phyloP scores from a whole-genome alignment of 495 filamentous ascomycete genomes.

The Neurospora sp. region DNA sequence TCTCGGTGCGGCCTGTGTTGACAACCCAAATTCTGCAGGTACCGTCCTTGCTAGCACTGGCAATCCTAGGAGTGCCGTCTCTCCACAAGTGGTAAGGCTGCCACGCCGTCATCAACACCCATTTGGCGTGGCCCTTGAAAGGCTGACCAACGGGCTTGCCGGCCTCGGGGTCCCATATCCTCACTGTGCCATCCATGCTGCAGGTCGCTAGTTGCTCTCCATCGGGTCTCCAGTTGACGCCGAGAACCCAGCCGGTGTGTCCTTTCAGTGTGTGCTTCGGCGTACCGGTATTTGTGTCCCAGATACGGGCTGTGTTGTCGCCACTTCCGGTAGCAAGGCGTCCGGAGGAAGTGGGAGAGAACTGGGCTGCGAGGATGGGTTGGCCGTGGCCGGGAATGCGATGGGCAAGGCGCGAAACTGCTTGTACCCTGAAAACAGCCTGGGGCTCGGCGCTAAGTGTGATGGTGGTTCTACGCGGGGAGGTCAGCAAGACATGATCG shows the following conservation, averaged over 20 bases:
- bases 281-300: constrained; percentile 92
- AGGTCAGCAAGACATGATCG: background rate
- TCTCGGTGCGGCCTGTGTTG: constrained; percentile 64
- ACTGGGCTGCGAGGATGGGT: constrained; percentile 78
- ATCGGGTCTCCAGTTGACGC: constrained; percentile 78
- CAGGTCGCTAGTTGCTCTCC: constrained; percentile 77
- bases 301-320: constrained; percentile 85
- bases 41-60: constrained; percentile 81
- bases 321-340: constrained; percentile 84
- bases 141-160: constrained; percentile 66
- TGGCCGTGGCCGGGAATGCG: constrained; percentile 87
- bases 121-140: constrained; percentile 85
- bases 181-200: constrained; percentile 84
- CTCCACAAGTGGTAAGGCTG: constrained; percentile 85
- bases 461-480: constrained; percentile 34
- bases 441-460: constrained; percentile 80
- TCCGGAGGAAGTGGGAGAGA: constrained; percentile 72
- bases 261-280: constrained; percentile 84
- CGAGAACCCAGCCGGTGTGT: constrained; percentile 88
- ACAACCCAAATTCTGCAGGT: constrained; percentile 87
- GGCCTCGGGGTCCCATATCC: constrained; percentile 81
- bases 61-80: constrained; percentile 65
- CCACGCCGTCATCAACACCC: constrained; percentile 83
- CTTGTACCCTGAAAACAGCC: constrained; percentile 87
- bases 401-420: constrained; percentile 81